A percentile compares a stretch with the other conserved stretches of the same genome.
Conservation (phyloP, 768 basidiomycete species). For the Phanerochaete sordida region DNA sequence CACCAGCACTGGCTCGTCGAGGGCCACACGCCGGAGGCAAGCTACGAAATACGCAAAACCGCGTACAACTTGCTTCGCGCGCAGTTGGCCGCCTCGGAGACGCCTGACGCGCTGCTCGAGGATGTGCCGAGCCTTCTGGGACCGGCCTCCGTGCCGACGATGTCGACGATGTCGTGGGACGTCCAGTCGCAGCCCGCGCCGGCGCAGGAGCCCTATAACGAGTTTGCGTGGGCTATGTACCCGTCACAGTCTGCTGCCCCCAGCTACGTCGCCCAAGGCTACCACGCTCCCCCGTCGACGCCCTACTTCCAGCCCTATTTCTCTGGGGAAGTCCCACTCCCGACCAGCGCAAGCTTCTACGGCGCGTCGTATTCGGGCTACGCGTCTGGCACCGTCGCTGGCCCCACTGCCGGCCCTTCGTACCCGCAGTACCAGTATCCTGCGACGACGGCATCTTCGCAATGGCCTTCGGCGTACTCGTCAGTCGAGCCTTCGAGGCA, state of each 20-base stretch:
- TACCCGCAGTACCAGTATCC: neutral
- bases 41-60: neutral
- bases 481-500: neutral
- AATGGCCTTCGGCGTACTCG: neutral
- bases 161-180: neutral
- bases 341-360: neutral
- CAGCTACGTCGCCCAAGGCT: neutral
- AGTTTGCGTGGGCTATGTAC: neutral
- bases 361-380: neutral
- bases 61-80: neutral
- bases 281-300: neutral
- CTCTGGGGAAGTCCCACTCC: neutral
- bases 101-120: too few species aligned
- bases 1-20: neutral
- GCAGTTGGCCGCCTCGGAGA: neutral
- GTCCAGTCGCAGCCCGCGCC: neutral
- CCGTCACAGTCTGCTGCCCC: neutral
- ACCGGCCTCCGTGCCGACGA: too few species aligned
- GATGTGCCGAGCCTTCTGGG: too few species aligned
- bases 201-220: neutral
- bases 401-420: too few species aligned
- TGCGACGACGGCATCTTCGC: neutral
- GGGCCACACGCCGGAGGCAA: neutral
- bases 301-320: neutral
- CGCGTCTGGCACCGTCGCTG: too few species aligned